These are phyloP conservation scores for Carex sylvatica DNA, from an alignment of 202 grass and related monocot species.

Conservation along the genomic window DNA sequence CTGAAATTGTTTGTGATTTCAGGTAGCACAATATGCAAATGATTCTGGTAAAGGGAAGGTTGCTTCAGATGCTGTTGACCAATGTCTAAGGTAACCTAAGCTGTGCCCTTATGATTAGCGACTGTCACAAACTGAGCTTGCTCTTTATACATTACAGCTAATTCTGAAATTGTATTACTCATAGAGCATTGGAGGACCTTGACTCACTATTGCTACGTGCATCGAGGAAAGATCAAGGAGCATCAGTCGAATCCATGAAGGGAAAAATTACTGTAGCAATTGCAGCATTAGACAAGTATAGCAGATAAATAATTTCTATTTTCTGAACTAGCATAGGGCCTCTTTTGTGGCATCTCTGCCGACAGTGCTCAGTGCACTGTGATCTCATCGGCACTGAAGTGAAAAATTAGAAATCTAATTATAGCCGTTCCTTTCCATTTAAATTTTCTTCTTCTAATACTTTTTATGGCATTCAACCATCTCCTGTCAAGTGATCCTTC, in stretches of 20 bases:
- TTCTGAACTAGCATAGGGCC: background rate
- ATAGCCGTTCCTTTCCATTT: background rate
- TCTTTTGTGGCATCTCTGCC: background rate
- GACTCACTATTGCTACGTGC: slow-evolving; percentile 69
- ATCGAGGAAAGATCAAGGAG: slow-evolving; percentile 62
- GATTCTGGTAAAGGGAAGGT: slow-evolving; percentile 70
- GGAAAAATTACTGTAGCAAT: slow-evolving; percentile 62
- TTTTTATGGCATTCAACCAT: background rate
- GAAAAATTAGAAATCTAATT: background rate
- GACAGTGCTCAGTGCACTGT: background rate
- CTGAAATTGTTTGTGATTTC: slow-evolving; percentile 34
- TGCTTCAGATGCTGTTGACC: slow-evolving; percentile 69
- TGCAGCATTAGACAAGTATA: slow-evolving; percentile 76
- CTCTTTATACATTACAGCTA: background rate
- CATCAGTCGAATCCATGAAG: slow-evolving; percentile 77
- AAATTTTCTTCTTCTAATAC: background rate
- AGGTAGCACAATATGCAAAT: slow-evolving; percentile 91
- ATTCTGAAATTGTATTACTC: slow-evolving; percentile 22
- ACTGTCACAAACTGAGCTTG: background rate
- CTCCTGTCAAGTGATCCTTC: background rate
- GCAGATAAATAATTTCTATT: slow-evolving; percentile 12
- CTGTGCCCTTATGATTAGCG: background rate
- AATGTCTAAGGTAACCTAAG: slow-evolving; percentile 65
- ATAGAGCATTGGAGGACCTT: slow-evolving; percentile 84
- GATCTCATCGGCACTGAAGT: background rate